Evolutionary conservation across 305 asterid genomes (phyloP), one percentile per base, ranked within the genome.

Genomic region (Fraxinus floribunda): DNA sequence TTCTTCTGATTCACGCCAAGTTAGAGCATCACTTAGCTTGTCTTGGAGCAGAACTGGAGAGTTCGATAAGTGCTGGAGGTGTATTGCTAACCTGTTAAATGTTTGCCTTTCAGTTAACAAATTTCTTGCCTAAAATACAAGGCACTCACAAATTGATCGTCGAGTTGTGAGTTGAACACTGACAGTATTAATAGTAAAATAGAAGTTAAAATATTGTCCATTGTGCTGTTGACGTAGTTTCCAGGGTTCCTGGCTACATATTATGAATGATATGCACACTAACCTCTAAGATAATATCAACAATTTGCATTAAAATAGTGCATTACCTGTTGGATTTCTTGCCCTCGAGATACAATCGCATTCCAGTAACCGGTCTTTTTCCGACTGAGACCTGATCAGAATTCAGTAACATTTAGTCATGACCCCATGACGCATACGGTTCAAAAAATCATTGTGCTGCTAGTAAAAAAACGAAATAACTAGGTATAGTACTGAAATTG

Each of bases 341-440:
- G 76, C 98, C 97, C 86, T 96, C 99, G 2, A 94, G 94, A 79
- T 90, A 93, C 76, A 96, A 84, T 20, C 99, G 89, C 91, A 96
- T 92, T 78, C 99, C 99, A 1, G 95, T 94, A 16, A 93, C 92
- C 0, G 98, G 98, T 32, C 78, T 85, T 80, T 88, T 91, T 32
- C 91, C 95, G 0, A 87, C 84, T 3, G 85, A 84, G 24, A 95
- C 98, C 98, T 94, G 68, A 26, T 77, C 26, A 75, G 38, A 52
- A 2, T n/a, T 26, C 18, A 22, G 41, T 70, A 5, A 70, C 39
- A 66, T 24, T 66, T 22, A 66, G 73, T 26, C 34, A 66, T 10
- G 30, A 10, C 4, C 36, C 6, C 7, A 52, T 44, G 16, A 44
- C 5, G 5, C 52, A 44, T 11, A 44, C 52, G n/a, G 52, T 44